phyloP scores from a whole-genome alignment of 805 yeast species.

The Candida gorgasii region DNA sequence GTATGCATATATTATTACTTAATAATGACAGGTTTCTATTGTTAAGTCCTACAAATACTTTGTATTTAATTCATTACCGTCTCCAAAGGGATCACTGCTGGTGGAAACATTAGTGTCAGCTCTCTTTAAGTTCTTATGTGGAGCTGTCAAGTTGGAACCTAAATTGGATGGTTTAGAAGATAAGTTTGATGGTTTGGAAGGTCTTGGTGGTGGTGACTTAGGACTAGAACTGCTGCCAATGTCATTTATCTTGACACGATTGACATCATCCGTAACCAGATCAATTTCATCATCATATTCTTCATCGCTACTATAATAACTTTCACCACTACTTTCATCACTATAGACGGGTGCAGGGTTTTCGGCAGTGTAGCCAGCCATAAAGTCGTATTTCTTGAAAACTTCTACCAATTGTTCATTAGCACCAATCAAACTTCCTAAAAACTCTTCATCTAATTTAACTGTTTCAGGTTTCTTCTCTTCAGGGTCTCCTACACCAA shows the following conservation, averaged over 20 bases:
- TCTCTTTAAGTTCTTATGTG: slow-evolving; percentile 20
- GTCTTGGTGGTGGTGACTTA: slow-evolving; percentile 31
- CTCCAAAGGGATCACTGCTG: slow-evolving; percentile 43
- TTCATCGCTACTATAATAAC: slow-evolving; percentile 43
- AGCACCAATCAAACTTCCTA: slow-evolving; percentile 86
- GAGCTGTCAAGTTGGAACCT: too few relatives aligned
- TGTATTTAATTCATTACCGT: slow-evolving; percentile 23
- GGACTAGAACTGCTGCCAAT: slow-evolving; percentile 3
- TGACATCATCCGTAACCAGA: slow-evolving; percentile 19
- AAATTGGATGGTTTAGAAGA: slow-evolving; percentile 20
- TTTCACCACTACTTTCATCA: slow-evolving; percentile 34
- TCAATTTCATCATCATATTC: slow-evolving; percentile 23
- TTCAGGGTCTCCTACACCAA: slow-evolving; percentile 51
- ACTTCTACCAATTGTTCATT: slow-evolving; percentile 86
- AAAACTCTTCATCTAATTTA: slow-evolving; percentile 66
- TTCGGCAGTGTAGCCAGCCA: slow-evolving; percentile 42
- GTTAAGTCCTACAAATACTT: slow-evolving; percentile 3
- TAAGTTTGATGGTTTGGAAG: slow-evolving; percentile 22
- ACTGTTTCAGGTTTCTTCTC: slow-evolving; percentile 27
- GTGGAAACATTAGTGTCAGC: slow-evolving; percentile 27
- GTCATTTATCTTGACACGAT: slow-evolving; percentile 11
- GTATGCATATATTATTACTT: too few relatives aligned
- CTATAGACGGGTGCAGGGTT: slow-evolving; percentile 38
- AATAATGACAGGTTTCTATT: too few relatives aligned
- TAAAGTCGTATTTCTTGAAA: slow-evolving; percentile 65